These are phyloP conservation scores for Triticum turgidum DNA, from an alignment of 176 grass and related monocot genomes.

Conservation along the genomic window DNA sequence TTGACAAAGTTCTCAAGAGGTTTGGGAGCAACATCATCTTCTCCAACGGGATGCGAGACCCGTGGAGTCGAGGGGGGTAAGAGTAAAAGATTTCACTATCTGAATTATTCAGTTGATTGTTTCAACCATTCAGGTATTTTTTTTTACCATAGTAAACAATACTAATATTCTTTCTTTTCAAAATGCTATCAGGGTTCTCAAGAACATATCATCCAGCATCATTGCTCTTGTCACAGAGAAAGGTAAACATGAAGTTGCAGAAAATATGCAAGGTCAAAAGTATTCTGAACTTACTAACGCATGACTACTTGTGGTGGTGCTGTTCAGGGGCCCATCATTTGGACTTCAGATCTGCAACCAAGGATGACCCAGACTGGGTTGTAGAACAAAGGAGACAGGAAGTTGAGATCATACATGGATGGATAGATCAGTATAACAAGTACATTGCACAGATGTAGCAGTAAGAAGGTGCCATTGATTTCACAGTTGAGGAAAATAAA, in stretches of 20 bases:
- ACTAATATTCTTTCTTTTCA: background rate
- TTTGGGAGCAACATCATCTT: constrained; percentile 98
- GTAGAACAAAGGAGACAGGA: constrained; percentile 76
- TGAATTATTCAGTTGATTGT: background rate
- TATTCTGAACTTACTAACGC: constrained; percentile 23
- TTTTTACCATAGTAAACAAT: background rate
- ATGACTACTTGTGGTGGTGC: background rate
- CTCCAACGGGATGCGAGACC: constrained; percentile 93
- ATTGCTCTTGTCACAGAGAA: constrained; percentile 80
- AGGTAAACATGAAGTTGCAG: constrained; percentile 43
- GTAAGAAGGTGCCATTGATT: constrained; percentile 11
- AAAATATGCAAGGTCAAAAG: background rate
- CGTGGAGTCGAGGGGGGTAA: constrained; percentile 95
- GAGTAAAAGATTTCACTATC: background rate
- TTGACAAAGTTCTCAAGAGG: constrained; percentile 74
- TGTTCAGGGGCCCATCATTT: constrained; percentile 83
- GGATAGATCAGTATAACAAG: constrained; percentile 74
- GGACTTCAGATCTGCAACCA: constrained; percentile 71
- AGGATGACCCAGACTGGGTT: constrained; percentile 83
- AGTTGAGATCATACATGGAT: constrained; percentile 70
- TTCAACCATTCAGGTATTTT: constrained; percentile 3
- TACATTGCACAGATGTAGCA: constrained; percentile 44
- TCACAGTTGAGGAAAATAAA: constrained; percentile 1
- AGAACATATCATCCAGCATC: constrained; percentile 90
- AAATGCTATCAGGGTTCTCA: constrained; percentile 71